Conservation (phyloP, 768 basidiomycete genomes). For the Amanita molliuscula region DNA sequence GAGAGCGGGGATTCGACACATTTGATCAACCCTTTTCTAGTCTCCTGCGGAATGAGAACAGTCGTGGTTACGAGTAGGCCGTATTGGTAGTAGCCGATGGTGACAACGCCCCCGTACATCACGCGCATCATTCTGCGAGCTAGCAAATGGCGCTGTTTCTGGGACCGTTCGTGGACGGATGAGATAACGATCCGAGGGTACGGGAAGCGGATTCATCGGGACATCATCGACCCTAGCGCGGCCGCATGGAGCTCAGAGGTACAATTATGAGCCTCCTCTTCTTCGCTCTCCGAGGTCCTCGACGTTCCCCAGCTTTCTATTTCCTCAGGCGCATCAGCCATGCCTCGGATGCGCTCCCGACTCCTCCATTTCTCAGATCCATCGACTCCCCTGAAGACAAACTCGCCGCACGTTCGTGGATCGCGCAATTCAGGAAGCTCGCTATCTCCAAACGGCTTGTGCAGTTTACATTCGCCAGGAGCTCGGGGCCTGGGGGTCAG, state of each 20-base stretch:
- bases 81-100: no score
- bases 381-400: conserved; percentile 31
- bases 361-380: conserved; percentile 29
- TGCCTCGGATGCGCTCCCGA: conserved; percentile 17
- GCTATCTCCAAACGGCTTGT: conserved; percentile 43
- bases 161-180: no score
- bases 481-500: conserved; percentile 82
- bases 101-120: no score
- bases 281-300: not conserved
- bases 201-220: not conserved
- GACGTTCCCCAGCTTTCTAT: not conserved
- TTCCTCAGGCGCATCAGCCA: not conserved
- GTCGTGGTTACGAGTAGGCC: not conserved
- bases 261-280: not conserved
- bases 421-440: conserved; percentile 32
- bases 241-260: not conserved
- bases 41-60: conserved; percentile 1
- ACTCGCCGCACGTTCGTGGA: conserved; percentile 43
- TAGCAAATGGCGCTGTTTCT: no score
- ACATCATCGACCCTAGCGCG: not conserved
- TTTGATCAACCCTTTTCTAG: not conserved
- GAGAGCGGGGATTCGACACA: not conserved
- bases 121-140: no score
- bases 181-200: not conserved
- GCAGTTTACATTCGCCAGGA: conserved; percentile 60